Conservation (phyloP, 2,329 filamentous ascomycete genomes). For the Cadophora malorum region DNA sequence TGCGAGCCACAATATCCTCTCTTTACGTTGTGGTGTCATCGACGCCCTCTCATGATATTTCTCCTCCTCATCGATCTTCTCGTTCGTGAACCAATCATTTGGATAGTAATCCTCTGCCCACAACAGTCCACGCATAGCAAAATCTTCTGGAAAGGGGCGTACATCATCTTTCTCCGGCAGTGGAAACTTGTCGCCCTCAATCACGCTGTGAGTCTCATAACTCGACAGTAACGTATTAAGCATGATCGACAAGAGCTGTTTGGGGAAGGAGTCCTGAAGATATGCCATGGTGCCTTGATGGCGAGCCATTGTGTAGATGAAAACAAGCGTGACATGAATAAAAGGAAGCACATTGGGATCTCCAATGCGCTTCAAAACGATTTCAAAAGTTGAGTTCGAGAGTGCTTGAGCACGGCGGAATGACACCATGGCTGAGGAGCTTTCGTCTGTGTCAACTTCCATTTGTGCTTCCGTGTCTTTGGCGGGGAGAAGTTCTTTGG, state of each 20-base stretch:
- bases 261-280: slow-evolving; percentile 38
- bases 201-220: slow-evolving; percentile 24
- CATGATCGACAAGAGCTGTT: slow-evolving; percentile 33
- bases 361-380: slow-evolving; percentile 38
- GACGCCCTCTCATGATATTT: slow-evolving; percentile 38
- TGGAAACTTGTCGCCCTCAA: slow-evolving; percentile 36
- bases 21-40: slow-evolving; percentile 34
- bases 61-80: slow-evolving; percentile 41
- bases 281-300: slow-evolving; percentile 33
- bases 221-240: slow-evolving; percentile 38
- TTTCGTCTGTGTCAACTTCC: slow-evolving; percentile 31
- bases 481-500: background rate
- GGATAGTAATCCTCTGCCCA: slow-evolving; percentile 41
- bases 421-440: slow-evolving; percentile 4
- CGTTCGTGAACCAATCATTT: slow-evolving; percentile 37
- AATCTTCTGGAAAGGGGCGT: slow-evolving; percentile 45
- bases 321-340: slow-evolving; percentile 41
- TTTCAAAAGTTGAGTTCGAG: slow-evolving; percentile 35
- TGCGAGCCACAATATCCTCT: slow-evolving; percentile 39
- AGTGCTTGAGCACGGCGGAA: slow-evolving; percentile 36
- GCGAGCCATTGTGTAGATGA: slow-evolving; percentile 36
- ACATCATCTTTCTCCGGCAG: slow-evolving; percentile 37
- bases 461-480: slow-evolving; percentile 28
- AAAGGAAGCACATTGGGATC: slow-evolving; percentile 43
- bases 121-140: slow-evolving; percentile 40